Evolutionary conservation across 192 early-diverging fungal species (phyloP).

Genomic region (Chytriomyces sp.): DNA sequence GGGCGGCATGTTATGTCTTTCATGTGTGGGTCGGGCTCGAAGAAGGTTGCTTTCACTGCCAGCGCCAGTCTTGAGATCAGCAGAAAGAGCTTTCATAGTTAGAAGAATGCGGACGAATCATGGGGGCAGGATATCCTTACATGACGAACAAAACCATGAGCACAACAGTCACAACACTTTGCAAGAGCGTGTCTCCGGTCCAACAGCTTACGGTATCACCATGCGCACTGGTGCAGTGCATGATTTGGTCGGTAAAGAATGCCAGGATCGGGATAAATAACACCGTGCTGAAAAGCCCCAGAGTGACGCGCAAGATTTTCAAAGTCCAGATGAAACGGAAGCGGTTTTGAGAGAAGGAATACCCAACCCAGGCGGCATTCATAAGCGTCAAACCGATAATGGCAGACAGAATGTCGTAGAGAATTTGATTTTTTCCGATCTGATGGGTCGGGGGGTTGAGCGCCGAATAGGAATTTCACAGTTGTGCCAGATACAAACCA

Average conservation of each 20-base stretch:
- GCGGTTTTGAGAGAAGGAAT: conserved; percentile 48
- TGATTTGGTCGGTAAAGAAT: conserved; percentile 35
- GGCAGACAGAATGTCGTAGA: conserved; percentile 33
- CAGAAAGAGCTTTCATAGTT: not conserved
- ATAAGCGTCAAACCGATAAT: conserved; percentile 33
- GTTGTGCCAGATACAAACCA: conserved; percentile 30
- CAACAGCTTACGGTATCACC: conserved; percentile 32
- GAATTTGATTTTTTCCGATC: conserved; percentile 25
- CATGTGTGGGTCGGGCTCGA: conserved; percentile 51
- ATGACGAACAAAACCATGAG: conserved; percentile 43
- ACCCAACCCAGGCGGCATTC: conserved; percentile 52
- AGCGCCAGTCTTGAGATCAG: conserved; percentile 36
- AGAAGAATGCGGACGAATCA: not conserved
- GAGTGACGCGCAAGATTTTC: conserved; percentile 42
- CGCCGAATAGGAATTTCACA: not conserved
- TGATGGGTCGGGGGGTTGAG: not conserved
- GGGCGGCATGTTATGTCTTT: conserved; percentile 41
- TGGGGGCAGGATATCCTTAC: conserved; percentile 16
- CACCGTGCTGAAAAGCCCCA: conserved; percentile 50
- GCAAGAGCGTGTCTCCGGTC: conserved; percentile 26
- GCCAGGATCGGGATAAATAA: conserved; percentile 46
- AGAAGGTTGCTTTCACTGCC: conserved; percentile 49
- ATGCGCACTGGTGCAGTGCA: conserved; percentile 12
- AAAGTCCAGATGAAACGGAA: conserved; percentile 59
- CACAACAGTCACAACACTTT: conserved; percentile 36